Base-by-base conservation (phyloP, 257 asterid species). In the Solanum etuberosum region DNA sequence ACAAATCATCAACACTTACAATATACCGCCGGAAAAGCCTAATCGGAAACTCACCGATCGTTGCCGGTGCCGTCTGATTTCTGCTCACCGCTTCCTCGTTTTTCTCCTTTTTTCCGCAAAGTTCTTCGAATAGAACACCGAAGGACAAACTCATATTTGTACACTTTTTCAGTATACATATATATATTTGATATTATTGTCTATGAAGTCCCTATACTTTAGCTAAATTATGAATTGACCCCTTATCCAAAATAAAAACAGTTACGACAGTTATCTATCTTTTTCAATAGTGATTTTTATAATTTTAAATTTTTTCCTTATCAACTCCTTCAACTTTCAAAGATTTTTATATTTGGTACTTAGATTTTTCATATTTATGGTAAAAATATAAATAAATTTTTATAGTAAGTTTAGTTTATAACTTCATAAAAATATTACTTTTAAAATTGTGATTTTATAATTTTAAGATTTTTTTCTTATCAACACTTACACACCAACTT, bases 251-350 rank as follows among this genome's bases (percentile, higher is more conserved):
- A 46, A 29, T 80, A 9, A 37, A 80, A 80, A 29, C 85, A 80
- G 85, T 80, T 80, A 80, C 37, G 85, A 80, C 85, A 80, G 85
- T 80, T 80, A 80, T 29, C 85, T 80, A 10, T 80, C 85, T 31
- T 80, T 80, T 80, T 80, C 85, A 80, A 46, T 9, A 29, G 68
- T 29, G 85, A 70, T 18, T 70, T 32, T 15, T 13, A 6, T 2
- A 3, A 70, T 31, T 31, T 6, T 15, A 68, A 32, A 6, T 1
- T 68, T 70, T 70, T 70, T 70, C 25, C 14, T 70, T 29, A 67
- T 65, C 16, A 65, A 25, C 72, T 25, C 65, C 46, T 10, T 5
- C 23, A 71, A 34, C 23, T 18, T 71, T 71, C 25, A 54, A 54
- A 54, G 11, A 15, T n/a, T 40, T 40, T 23, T 8, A 38, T 6